A percentile compares a stretch with the other conserved stretches of the same genome.
These are phyloP conservation scores for Colletotrichum salicis DNA, from an alignment of 2,329 filamentous ascomycete species.

Conservation along the genomic window DNA sequence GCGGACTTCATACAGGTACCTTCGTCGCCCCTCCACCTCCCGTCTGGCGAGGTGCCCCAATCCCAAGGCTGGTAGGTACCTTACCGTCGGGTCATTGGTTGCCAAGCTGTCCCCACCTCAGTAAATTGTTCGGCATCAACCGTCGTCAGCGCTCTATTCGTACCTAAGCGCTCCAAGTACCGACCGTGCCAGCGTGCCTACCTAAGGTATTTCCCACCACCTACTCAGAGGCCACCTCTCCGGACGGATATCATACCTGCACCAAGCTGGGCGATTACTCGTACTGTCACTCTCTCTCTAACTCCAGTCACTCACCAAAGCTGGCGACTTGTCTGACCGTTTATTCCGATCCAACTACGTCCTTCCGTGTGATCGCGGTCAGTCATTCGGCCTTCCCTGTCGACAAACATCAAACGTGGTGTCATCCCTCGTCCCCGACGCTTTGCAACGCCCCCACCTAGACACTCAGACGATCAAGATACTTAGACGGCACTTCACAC, in stretches of 20 bases:
- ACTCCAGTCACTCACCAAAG: not conserved
- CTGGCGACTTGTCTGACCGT: not conserved
- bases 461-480: too few species aligned
- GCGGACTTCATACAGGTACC: too few species aligned
- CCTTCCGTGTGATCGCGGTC: not conserved
- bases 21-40: too few species aligned
- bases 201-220: not conserved
- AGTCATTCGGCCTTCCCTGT: not conserved
- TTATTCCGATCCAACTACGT: not conserved
- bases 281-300: not conserved
- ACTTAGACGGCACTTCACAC: not conserved
- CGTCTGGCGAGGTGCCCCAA: too few species aligned
- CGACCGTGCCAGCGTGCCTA: not conserved
- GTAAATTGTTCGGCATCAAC: not conserved
- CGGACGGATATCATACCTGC: not conserved
- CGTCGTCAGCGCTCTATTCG: not conserved
- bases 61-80: too few species aligned
- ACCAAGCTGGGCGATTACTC: not conserved
- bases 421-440: not conserved
- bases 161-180: too few species aligned
- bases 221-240: conserved; percentile 10
- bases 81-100: not conserved
- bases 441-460: not conserved
- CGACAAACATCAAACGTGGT: not conserved
- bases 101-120: not conserved